Conservation (phyloP, 768 basidiomycete species). For the Asterophora lycoperdoides region DNA sequence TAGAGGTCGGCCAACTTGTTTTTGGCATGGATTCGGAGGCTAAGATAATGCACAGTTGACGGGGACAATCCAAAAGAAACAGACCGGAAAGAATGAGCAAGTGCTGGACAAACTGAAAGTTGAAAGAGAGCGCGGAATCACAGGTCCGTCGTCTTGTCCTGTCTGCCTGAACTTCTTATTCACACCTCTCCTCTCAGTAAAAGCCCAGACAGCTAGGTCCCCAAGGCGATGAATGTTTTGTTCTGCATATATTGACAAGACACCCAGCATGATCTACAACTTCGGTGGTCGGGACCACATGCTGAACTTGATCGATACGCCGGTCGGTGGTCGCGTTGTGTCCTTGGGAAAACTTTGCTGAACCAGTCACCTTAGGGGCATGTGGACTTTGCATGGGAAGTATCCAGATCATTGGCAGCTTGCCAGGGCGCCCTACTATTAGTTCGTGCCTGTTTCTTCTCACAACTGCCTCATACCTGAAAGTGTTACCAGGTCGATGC, state of each 20-base stretch:
- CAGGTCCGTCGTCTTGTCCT: constrained; percentile 45
- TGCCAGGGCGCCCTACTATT: constrained; percentile 83
- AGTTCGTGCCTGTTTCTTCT: constrained; percentile 25
- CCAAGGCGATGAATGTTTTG: not conserved
- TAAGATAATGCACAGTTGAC: constrained; percentile 58
- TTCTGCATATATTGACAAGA: constrained; percentile 2
- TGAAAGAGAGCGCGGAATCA: constrained; percentile 94
- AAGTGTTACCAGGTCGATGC: constrained; percentile 71
- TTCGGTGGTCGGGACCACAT: constrained; percentile 56
- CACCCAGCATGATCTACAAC: constrained; percentile 70
- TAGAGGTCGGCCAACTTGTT: constrained; percentile 53
- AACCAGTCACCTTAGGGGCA: constrained; percentile 57
- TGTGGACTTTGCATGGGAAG: constrained; percentile 98
- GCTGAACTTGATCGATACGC: constrained; percentile 95
- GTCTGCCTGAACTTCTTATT: constrained; percentile 1
- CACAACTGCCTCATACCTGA: not conserved
- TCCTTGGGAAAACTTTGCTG: not conserved
- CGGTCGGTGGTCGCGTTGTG: constrained; percentile 41
- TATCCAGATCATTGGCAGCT: constrained; percentile 86
- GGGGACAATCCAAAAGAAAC: constrained; percentile 72
- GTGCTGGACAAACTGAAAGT: constrained; percentile 94
- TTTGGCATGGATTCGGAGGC: constrained; percentile 4
- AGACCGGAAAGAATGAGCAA: constrained; percentile 70
- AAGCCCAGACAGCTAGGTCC: constrained; percentile 91
- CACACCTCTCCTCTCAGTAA: constrained; percentile 48